A percentile compares a stretch with the other conserved stretches of the same genome.
Evolutionary conservation across 2,329 filamentous ascomycete species (phyloP).

Genomic region (Emmonsia crescens): DNA sequence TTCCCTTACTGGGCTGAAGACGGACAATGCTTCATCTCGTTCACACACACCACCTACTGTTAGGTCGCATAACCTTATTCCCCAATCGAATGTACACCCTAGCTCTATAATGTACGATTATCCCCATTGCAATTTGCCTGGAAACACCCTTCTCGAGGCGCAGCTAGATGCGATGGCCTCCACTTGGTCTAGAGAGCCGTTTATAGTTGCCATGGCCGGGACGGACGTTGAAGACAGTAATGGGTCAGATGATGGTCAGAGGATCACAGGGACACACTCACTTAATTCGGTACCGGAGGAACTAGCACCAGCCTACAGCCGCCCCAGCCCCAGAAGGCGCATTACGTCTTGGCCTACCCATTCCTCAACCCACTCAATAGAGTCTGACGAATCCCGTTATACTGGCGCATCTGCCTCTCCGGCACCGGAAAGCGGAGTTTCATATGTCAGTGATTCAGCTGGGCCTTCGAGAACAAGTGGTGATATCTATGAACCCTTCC

Average conservation of each 20-base stretch:
- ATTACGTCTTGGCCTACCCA: neutral
- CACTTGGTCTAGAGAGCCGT: neutral
- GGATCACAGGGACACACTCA: neutral
- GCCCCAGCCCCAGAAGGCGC: neutral
- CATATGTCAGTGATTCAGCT: neutral
- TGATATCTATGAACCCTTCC: neutral
- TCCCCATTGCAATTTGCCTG: neutral
- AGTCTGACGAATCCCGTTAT: neutral
- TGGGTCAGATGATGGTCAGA: neutral
- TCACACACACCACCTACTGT: neutral
- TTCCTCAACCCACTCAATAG: neutral
- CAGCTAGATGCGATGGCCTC: neutral
- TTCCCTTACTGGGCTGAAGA: conserved; percentile 8
- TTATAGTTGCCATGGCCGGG: neutral
- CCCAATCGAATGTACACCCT: neutral
- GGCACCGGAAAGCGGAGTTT: neutral
- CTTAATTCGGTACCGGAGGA: neutral
- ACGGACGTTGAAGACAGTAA: neutral
- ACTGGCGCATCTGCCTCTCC: neutral
- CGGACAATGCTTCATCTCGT: neutral
- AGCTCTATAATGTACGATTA: neutral
- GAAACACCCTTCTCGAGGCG: neutral
- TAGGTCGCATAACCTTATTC: neutral
- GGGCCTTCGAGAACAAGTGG: neutral
- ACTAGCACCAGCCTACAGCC: neutral